phyloP scores from a whole-genome alignment of 2,329 filamentous ascomycete genomes.

The Talaromyces pinophilus region DNA sequence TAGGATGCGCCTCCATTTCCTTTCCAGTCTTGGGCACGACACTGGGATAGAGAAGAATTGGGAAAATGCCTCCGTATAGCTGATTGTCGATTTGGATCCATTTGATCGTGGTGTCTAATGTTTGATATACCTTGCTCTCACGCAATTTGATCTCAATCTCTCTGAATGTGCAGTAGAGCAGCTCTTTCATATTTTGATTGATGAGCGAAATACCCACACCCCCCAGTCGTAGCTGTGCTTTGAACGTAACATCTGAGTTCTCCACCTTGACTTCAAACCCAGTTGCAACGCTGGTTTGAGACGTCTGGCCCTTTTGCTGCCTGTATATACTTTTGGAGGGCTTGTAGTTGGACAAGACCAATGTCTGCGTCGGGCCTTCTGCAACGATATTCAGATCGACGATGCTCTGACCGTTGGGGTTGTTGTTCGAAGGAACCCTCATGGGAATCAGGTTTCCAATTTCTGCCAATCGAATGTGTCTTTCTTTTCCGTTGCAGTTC shows the following conservation, averaged over 20 bases:
- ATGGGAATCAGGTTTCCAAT: slow-evolving; percentile 95
- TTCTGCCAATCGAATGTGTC: slow-evolving; percentile 91
- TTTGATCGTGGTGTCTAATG: slow-evolving; percentile 84
- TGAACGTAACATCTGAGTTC: slow-evolving; percentile 84
- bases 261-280: slow-evolving; percentile 94
- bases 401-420: slow-evolving; percentile 71
- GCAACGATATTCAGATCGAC: slow-evolving; percentile 96
- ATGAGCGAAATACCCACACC: slow-evolving; percentile 92
- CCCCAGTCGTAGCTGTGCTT: slow-evolving; percentile 81
- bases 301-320: slow-evolving; percentile 58
- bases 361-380: slow-evolving; percentile 89
- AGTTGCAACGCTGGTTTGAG: slow-evolving; percentile 61
- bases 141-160: slow-evolving; percentile 89
- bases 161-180: slow-evolving; percentile 89
- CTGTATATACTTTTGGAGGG: slow-evolving; percentile 89
- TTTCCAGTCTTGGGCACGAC: slow-evolving; percentile 96
- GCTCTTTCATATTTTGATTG: slow-evolving; percentile 85
- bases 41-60: slow-evolving; percentile 93
- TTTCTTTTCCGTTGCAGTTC: slow-evolving; percentile 73
- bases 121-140: slow-evolving; percentile 93
- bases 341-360: slow-evolving; percentile 93
- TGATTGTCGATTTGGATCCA: slow-evolving; percentile 99
- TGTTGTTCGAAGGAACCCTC: slow-evolving; percentile 72
- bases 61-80: slow-evolving; percentile 96
- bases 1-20: slow-evolving; percentile 94